Evolutionary conservation across 805 yeast species (phyloP).

Genomic region (Kregervanrija fluxuum): DNA sequence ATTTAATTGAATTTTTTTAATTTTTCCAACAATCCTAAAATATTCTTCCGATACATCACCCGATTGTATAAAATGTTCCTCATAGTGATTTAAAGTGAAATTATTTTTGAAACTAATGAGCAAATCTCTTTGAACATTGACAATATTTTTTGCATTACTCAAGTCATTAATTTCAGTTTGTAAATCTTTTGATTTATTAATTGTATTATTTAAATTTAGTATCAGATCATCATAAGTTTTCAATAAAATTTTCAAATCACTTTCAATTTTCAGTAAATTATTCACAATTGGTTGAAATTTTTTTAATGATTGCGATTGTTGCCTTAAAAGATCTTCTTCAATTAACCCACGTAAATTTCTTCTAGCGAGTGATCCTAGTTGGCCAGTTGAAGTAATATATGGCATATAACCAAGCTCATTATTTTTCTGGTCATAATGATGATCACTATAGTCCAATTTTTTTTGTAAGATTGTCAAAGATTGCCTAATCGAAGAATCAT

Average conservation of each 20-base stretch:
- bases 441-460: slow-evolving; percentile 11
- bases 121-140: slow-evolving; percentile 44
- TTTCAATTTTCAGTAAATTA: slow-evolving; percentile 29
- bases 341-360: slow-evolving; percentile 52
- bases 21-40: slow-evolving; percentile 51
- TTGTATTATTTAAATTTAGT: slow-evolving; percentile 19
- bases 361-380: slow-evolving; percentile 49
- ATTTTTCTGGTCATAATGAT: slow-evolving; percentile 1
- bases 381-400: slow-evolving; percentile 25
- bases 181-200: slow-evolving; percentile 17
- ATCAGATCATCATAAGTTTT: slow-evolving; percentile 17
- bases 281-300: slow-evolving; percentile 37
- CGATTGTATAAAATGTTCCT: slow-evolving; percentile 40
- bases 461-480: slow-evolving; percentile 23
- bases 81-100: slow-evolving; percentile 66
- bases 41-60: slow-evolving; percentile 40
- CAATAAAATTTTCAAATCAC: slow-evolving; percentile 23
- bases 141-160: slow-evolving; percentile 25
- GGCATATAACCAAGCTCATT: slow-evolving; percentile 16
- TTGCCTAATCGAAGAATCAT: slow-evolving; percentile 30
- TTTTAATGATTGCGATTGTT: slow-evolving; percentile 43
- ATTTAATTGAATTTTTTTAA: slow-evolving; percentile 55
- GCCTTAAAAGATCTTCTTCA: slow-evolving; percentile 52
- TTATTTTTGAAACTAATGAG: slow-evolving; percentile 47
- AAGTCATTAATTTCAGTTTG: slow-evolving; percentile 17